phyloP scores from a whole-genome alignment of 108 stramenopile species.

The Skeletonema potamos region DNA sequence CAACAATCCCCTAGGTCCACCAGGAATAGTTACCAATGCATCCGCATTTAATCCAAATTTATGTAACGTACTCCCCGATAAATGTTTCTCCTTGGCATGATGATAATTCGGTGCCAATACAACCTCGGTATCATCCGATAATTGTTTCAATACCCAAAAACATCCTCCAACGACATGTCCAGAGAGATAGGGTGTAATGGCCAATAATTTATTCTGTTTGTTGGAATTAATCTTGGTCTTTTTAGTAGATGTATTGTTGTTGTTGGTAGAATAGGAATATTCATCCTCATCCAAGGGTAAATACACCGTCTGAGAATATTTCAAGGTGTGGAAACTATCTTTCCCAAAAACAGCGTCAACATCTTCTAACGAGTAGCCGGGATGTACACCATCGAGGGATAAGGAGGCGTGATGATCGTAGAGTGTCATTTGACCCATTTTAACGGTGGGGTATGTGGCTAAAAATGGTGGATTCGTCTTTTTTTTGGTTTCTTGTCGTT shows the following conservation, averaged over 20 bases:
- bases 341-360: conserved; percentile 80
- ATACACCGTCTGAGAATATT: conserved; percentile 85
- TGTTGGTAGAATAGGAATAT: background rate
- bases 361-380: conserved; percentile 84
- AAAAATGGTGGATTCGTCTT: conserved; percentile 70
- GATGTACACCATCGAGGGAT: conserved; percentile 69
- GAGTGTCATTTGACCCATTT: conserved; percentile 97
- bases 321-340: conserved; percentile 68
- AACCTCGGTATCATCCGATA: conserved; percentile 79
- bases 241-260: background rate
- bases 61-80: conserved; percentile 74
- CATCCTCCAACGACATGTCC: conserved; percentile 92
- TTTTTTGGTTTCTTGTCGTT: background rate
- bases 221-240: conserved; percentile 9
- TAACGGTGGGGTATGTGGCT: conserved; percentile 92
- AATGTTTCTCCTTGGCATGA: conserved; percentile 83
- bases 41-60: conserved; percentile 80
- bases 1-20: conserved; percentile 67
- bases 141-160: conserved; percentile 64
- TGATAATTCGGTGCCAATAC: conserved; percentile 75
- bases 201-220: conserved; percentile 18
- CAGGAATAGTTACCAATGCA: conserved; percentile 73
- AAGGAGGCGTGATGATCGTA: conserved; percentile 90
- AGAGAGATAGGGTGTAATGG: conserved; percentile 79
- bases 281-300: conserved; percentile 35